Evolutionary conservation across 768 basidiomycete genomes (phyloP), one percentile per base, ranked within the genome.

Genomic region (Tricholoma terreum): DNA sequence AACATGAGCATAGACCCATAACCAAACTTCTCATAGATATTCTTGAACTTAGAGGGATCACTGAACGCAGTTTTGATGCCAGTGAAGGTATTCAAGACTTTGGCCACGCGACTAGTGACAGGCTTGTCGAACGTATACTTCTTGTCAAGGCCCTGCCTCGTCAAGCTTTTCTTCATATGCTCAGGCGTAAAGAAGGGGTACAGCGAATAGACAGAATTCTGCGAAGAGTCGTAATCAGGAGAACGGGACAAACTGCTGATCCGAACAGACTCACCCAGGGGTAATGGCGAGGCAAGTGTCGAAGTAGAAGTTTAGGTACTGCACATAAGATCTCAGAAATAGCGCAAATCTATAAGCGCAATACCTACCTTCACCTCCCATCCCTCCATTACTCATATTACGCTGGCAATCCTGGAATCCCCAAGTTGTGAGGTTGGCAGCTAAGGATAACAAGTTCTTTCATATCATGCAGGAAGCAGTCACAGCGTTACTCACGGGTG

Each of bases 321-420:
- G 30, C 8, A n/a, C 1, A 10, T 21, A 50, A 22, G 24, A 19
- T 24, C 34, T 52, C 17, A 45, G 48, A 11, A 12, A 17, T 9
- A 31, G 17, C 11, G 9, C 34, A 17, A 22, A 17, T 5, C 19
- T 42, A 11, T 4, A 7, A 50, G 7, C 9, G 9, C 17, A 27
- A 33, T 22, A 46, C 63, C 1, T 55, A 64, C 63, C 53, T 48
- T 54, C 27, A 8, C 61, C 42, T 52, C 69, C 55, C 69, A 42
- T 0, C 59, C 64, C 52, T 69, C 77, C 55, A 63, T 67, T 34
- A 68, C 70, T 59, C 63, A 65, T 62, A 46, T 81, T 76, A 15
- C 75, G 67, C 24, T 73, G 69, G 61, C 76, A 78, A 59, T 83
- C 82, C 31, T 77, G 68, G 68, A 71, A 81, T 21, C 82, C 82